Conservation (phyloP, 2,329 filamentous ascomycete species). For the Beauveria brongniartii region DNA sequence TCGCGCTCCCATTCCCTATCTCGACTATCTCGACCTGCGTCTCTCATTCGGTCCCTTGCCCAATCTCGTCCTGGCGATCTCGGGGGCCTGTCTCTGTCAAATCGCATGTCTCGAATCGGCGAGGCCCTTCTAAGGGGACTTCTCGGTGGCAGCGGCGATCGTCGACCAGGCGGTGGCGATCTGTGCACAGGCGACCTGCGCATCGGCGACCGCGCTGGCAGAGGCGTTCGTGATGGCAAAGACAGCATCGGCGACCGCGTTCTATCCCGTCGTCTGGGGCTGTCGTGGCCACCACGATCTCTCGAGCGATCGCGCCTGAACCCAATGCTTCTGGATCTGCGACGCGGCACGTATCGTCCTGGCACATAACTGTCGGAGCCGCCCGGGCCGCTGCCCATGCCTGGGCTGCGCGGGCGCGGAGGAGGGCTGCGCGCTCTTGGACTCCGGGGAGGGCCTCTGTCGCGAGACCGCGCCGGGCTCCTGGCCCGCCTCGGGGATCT, state of each 20-base stretch:
- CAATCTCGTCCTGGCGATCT: slow-evolving; percentile 31
- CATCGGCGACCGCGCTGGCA: slow-evolving; percentile 22
- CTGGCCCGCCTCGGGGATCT: slow-evolving; percentile 23
- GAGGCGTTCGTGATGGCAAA: neutral
- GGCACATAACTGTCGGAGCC: slow-evolving; percentile 39
- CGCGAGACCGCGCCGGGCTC: slow-evolving; percentile 23
- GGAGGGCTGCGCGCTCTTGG: slow-evolving; percentile 31
- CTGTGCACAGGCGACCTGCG: slow-evolving; percentile 11
- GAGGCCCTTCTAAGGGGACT: slow-evolving; percentile 29
- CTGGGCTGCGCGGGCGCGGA: slow-evolving; percentile 11
- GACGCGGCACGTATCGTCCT: slow-evolving; percentile 33
- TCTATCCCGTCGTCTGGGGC: slow-evolving; percentile 28
- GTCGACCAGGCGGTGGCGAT: slow-evolving; percentile 13
- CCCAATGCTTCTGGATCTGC: slow-evolving; percentile 33
- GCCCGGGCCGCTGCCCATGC: slow-evolving; percentile 11
- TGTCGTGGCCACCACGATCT: slow-evolving; percentile 24
- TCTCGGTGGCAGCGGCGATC: slow-evolving; percentile 1
- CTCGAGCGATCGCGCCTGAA: slow-evolving; percentile 35
- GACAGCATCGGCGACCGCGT: slow-evolving; percentile 24
- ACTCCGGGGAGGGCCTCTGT: slow-evolving; percentile 22
- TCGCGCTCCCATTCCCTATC: slow-evolving; percentile 24
- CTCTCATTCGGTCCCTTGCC: slow-evolving; percentile 20
- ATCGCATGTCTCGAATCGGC: slow-evolving; percentile 31
- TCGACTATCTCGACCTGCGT: slow-evolving; percentile 23
- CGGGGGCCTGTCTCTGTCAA: slow-evolving; percentile 25